Conservation (phyloP, 306 rosid genomes). For the Cucumis cinereus region DNA sequence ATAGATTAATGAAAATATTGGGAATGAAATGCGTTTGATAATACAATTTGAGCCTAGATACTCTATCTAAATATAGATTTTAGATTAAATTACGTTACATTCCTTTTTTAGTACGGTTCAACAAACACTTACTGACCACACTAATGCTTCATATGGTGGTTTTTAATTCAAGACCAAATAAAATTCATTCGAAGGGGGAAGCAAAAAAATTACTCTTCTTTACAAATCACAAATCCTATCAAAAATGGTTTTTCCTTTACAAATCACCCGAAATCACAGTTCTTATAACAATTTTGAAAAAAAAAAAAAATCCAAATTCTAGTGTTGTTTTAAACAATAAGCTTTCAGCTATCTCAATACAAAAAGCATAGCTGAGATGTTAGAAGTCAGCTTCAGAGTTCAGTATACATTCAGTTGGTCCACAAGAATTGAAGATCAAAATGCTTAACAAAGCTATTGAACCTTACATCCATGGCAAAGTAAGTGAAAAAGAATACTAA, state of each 20-base stretch:
- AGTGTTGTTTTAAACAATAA: not conserved
- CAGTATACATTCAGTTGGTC: not conserved
- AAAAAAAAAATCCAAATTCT: not conserved
- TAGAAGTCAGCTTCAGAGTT: not conserved
- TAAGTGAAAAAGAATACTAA: not conserved
- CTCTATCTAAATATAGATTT: no score
- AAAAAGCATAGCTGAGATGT: not conserved
- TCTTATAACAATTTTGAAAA: not conserved
- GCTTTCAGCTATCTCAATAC: not conserved
- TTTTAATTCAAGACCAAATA: not conserved
- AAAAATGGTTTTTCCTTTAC: not conserved
- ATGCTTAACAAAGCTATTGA: not conserved
- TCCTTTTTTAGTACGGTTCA: no score
- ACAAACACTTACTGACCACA: no score
- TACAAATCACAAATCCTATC: not conserved
- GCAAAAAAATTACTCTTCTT: not conserved
- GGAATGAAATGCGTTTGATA: no score
- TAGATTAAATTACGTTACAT: no score
- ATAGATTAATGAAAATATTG: no score
- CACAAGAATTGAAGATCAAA: constrained; percentile 1
- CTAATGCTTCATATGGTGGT: not conserved
- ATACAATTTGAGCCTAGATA: no score
- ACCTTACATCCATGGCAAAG: constrained; percentile 6
- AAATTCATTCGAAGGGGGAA: not conserved
- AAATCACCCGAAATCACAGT: not conserved